Evolutionary conservation across 2,329 filamentous ascomycete genomes (phyloP), one percentile per base, ranked within the genome.

Genomic region (Aspergillus sp.): DNA sequence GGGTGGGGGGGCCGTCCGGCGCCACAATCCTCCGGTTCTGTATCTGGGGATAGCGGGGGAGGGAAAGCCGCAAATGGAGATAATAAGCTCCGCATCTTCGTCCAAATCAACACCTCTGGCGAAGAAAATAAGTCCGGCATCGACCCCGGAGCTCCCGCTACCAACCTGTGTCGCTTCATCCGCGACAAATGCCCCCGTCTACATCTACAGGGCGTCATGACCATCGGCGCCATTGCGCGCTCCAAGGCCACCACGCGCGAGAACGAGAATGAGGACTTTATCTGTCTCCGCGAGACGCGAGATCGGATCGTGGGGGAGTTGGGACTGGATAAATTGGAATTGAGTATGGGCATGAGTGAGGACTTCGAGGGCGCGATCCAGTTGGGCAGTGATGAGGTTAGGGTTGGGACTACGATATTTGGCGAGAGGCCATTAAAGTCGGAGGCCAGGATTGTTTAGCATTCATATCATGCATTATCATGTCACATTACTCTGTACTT

Each of bases 271-370:
- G 88, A 94, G 66, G 93, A 98, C 68, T 97, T 97, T 63, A 66
- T 81, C 4, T 64, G 71, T 4, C 67, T 98, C 61, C 74, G 72
- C 43, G 76, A 84, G 59, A 83, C 86, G 63, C 74, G 87, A 47
- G 86, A 94, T 64, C 67, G 79, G 9, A 81, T 96, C 2, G 79
- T 76, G 2, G 61, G 70, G 60, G 83, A 82, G 55, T 60, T 90
- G 44, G 79, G 74, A 0, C 56, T 81, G 36, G 63, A 72, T 10
- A 64, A 54, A 4, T 64, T 96, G 58, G 89, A 96, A 73, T 67
- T 97, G 68, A 96, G 90, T 68, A 98, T 98, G 91, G 91, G 91
- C 5, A 98, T 98, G 93, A 96, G 89, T 64, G 82, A 88, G 61
- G 93, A 98, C 67, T 98, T 91, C 66, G 90, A 95, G 72, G 86